A percentile compares a stretch with the other conserved stretches of the same genome.
These are phyloP conservation scores for Lavandula angustifolia DNA, from an alignment of 257 asterid genomes.

Conservation along the genomic window DNA sequence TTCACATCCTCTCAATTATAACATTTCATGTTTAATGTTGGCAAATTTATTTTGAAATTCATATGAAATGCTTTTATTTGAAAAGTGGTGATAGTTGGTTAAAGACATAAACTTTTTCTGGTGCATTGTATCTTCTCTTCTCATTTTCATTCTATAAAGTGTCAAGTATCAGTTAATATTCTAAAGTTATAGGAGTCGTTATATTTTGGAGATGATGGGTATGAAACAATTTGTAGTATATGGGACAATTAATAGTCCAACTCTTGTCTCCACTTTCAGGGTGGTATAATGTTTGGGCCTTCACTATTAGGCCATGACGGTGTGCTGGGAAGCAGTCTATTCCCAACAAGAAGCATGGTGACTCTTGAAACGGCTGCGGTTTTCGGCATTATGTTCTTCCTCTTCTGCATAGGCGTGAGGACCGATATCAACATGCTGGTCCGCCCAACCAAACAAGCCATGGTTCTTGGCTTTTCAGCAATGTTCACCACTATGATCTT, in stretches of 20 bases:
- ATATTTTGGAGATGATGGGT: too few relatives aligned
- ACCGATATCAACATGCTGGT: slow-evolving; percentile 50
- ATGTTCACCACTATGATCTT: slow-evolving; percentile 31
- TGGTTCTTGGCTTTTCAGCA: slow-evolving; percentile 42
- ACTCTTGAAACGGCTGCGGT: slow-evolving; percentile 51
- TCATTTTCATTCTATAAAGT: too few relatives aligned
- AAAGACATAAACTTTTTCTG: too few relatives aligned
- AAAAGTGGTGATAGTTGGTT: too few relatives aligned
- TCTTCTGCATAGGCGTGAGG: slow-evolving; percentile 63
- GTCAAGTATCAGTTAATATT: too few relatives aligned
- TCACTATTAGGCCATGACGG: slow-evolving; percentile 52
- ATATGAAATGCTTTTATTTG: too few relatives aligned
- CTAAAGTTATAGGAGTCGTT: too few relatives aligned
- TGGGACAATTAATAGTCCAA: too few relatives aligned
- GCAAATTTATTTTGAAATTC: too few relatives aligned
- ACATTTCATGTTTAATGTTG: too few relatives aligned
- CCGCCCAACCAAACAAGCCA: slow-evolving; percentile 49
- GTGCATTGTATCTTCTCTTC: too few relatives aligned
- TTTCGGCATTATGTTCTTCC: slow-evolving; percentile 66
- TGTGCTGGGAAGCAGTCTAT: slow-evolving; percentile 34
- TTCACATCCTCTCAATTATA: neutral
- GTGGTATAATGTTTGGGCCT: slow-evolving; percentile 74
- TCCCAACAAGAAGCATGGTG: slow-evolving; percentile 53
- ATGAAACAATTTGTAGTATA: too few relatives aligned
- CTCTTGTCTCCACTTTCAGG: slow-evolving; percentile 35